Evolutionary conservation across 2,329 filamentous ascomycete species (phyloP).

Genomic region (Botrytis sinoallii): DNA sequence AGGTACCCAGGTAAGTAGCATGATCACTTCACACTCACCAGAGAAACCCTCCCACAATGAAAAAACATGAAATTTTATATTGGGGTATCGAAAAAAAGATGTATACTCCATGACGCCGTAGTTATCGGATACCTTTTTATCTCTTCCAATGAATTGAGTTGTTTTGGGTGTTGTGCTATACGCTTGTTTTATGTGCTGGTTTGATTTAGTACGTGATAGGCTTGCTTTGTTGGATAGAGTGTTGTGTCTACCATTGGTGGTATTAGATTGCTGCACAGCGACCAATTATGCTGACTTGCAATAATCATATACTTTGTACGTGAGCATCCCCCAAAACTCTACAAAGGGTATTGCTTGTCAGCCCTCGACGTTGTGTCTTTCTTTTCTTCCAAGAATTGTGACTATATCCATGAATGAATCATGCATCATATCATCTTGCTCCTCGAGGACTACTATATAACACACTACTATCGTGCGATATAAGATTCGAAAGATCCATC

Average conservation of each 20-base stretch:
- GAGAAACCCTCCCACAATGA: background rate
- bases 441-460: conserved; percentile 33
- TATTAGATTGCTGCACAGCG: conserved; percentile 29
- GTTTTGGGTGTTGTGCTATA: background rate
- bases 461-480: conserved; percentile 33
- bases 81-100: background rate
- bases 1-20: too few species aligned
- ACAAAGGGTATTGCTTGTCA: conserved; percentile 77
- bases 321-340: conserved; percentile 81
- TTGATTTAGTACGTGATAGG: background rate
- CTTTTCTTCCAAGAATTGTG: background rate
- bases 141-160: background rate
- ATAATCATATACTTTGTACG: conserved; percentile 80
- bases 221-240: background rate
- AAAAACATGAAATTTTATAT: background rate
- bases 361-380: background rate
- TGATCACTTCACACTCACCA: background rate
- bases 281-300: conserved; percentile 55
- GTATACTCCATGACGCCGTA: background rate
- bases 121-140: background rate
- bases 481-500: conserved; percentile 34
- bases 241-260: conserved; percentile 12
- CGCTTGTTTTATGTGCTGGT: background rate
- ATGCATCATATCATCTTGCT: background rate
- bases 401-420: background rate